Base-by-base conservation (phyloP, 441 rosid genomes). In the Gossypium schwendimanii region DNA sequence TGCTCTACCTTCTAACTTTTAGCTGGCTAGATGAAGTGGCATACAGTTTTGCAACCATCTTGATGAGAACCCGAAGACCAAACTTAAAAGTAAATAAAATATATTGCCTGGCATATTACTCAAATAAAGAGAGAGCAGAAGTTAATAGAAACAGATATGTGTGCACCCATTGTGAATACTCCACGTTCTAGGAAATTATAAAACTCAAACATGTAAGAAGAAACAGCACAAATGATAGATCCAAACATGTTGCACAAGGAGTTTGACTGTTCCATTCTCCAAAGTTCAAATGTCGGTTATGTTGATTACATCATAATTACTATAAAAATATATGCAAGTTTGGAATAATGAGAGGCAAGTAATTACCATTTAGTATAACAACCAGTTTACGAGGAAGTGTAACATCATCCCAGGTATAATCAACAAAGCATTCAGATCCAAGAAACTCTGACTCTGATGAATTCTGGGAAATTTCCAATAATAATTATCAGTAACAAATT, bases 321-420 rank as follows among this genome's bases (percentile, higher is more conserved):
- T 28, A 44, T 59, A 15, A 59, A 44, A 59, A n/a, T 45, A 59
- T 17, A 41, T 71, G 59, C 68, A 59, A 44, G 45, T 1, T 5
- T 14, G 41, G 57, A 71, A 41, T 6, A 60, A 15, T 47, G 7
- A 14, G 23, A 74, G 71, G 73, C 41, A 63, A 52, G 63, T 59
- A 59, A 64, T 74, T 89, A 95, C 99, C 95, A 81, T 76, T 86
- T 74, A 95, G 81, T 58, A 90, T 73, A 74, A 95, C 87, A 75
- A 92, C 81, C 79, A 95, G 85, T 82, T 86, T 95, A 81, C 78
- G 98, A 11, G 99, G 97, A 86, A 87, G 97, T 68, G 91, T 89
- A 81, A 83, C 73, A 91, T 92, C 94, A 85, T 92, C 98, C 98
- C 99, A 95, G 75, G 86, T 96, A 83, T 92, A 95, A 80, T 85